These are phyloP conservation scores for Fusarium pilosicola DNA, from an alignment of 2,329 filamentous ascomycete species.

Conservation along the genomic window DNA sequence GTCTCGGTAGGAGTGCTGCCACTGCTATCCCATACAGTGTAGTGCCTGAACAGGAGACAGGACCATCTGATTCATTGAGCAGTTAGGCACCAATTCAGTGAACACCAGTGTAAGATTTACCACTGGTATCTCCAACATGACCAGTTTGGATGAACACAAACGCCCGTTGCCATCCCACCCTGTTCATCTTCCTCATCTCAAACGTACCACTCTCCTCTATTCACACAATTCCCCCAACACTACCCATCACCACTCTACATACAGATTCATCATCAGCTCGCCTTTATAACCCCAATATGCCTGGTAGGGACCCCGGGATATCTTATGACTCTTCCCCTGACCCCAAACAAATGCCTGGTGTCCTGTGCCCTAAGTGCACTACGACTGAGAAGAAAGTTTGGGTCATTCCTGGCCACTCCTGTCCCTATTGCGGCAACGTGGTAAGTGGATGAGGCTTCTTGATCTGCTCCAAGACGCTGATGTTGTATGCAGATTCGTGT, in stretches of 20 bases:
- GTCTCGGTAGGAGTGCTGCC: background rate
- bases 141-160: background rate
- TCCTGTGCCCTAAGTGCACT: background rate
- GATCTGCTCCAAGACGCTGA: fast-evolving
- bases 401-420: background rate
- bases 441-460: background rate
- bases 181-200: background rate
- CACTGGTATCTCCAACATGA: background rate
- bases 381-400: background rate
- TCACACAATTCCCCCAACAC: fast-evolving
- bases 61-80: fast-evolving
- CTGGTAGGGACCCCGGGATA: background rate
- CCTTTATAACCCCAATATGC: fast-evolving
- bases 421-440: background rate
- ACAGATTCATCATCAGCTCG: fast-evolving
- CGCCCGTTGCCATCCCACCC: fast-evolving
- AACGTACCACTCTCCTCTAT: fast-evolving
- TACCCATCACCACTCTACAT: too few relatives aligned
- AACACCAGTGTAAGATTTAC: fast-evolving
- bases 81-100: background rate
- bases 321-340: background rate
- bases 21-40: background rate
- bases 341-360: too few relatives aligned
- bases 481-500: fast-evolving
- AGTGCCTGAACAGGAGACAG: background rate